Base-by-base conservation (phyloP, 1,139 yeast species). In the Ogataea hybrid region DNA sequence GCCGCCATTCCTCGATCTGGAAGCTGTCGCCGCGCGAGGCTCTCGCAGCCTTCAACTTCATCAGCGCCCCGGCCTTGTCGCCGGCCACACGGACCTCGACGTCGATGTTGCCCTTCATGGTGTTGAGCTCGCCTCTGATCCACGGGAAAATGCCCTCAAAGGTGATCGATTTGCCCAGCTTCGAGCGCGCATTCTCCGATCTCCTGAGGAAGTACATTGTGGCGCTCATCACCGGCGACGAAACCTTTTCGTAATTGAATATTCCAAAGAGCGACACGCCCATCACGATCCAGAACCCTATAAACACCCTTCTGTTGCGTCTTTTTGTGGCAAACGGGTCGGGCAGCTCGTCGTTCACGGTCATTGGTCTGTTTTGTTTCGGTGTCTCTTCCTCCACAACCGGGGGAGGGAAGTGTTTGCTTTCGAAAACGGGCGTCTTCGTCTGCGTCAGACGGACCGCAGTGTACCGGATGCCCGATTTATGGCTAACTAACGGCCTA, bases 181-280 rank as follows among this genome's bases (percentile, higher is more conserved):
- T 61, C 15, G 74, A 76, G 35, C 76, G 70, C n/a, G 89, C 92
- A 35, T 67, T 54, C n/a, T 73, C 70, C 3, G 94, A 83, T 58
- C 96, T 74, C 58, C 97, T 77, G 53, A 92, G 68, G 47, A 87
- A 84, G 63, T 87, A 89, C 61, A 92, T 68, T 3, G 95, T 84
- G n/a, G 96, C 89, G 32, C 84, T 77, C 51, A 89, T 84, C 44
- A 90, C 78, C 2, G 97, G 96, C 7, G 95, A 85, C 42, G 84
- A 79, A 18, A 89, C 81, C 62, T 88, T 90, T 61, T 92, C 97
- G 66, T 90, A 90, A 69, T 92, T 89, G 74, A 90, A 82, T 54
- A 89, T 85, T 29, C 85, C 73, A 16, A 75, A 73, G 52, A 90
- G 74, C 6, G 92, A 71, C 6, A 77, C 67, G 8, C 79, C 75